These are phyloP conservation scores for Kuraishia ogatae DNA, from an alignment of 805 yeast genomes.

Conservation along the genomic window DNA sequence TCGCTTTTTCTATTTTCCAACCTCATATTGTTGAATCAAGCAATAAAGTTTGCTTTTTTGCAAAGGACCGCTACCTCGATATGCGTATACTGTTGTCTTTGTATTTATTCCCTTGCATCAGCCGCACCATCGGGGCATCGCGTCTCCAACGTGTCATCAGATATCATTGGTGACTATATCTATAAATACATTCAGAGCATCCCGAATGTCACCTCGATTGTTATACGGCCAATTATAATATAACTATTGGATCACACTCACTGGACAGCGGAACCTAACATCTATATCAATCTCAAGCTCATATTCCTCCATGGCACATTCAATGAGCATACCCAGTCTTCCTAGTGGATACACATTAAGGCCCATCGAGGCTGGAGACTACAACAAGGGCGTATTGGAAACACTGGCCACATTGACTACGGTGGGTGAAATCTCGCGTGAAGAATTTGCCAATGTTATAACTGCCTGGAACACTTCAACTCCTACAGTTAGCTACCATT, in stretches of 20 bases:
- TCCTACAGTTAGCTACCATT: slow-evolving; percentile 45
- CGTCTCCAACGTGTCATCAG: not conserved
- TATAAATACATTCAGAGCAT: not conserved
- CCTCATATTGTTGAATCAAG: too few relatives aligned
- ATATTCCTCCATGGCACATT: too few relatives aligned
- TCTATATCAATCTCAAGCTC: too few relatives aligned
- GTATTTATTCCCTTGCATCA: not conserved
- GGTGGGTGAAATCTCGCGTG: slow-evolving; percentile 61
- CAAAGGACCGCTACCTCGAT: too few relatives aligned
- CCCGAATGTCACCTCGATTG: not conserved
- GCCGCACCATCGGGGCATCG: not conserved
- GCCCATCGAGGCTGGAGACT: slow-evolving; percentile 46
- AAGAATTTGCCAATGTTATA: slow-evolving; percentile 41
- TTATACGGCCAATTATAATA: too few relatives aligned
- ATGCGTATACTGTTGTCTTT: too few relatives aligned
- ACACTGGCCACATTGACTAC: slow-evolving; percentile 66
- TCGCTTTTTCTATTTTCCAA: too few relatives aligned
- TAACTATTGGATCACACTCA: too few relatives aligned
- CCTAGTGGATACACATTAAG: slow-evolving; percentile 71
- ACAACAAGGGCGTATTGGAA: slow-evolving; percentile 49
- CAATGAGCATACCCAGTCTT: slow-evolving; percentile 12
- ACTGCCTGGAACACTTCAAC: slow-evolving; percentile 45
- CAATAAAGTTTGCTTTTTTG: too few relatives aligned
- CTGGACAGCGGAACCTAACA: too few relatives aligned
- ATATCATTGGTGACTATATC: not conserved